Evolutionary conservation across 2,329 filamentous ascomycete species (phyloP).

Genomic region (Phyllosticta citriasiana): DNA sequence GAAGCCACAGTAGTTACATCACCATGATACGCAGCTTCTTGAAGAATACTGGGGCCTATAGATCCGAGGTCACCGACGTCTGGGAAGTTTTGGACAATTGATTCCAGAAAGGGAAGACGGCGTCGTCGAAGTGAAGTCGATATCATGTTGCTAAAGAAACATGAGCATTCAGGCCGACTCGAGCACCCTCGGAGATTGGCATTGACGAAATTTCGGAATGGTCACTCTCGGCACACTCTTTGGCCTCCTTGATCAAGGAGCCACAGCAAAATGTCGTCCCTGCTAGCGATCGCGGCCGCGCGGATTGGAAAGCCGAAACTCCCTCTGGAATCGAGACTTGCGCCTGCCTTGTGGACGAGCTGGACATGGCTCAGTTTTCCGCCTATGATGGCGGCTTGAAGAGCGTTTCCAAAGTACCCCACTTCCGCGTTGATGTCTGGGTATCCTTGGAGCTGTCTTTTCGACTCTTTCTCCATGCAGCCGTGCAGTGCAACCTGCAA

Average conservation of each 20-base stretch:
- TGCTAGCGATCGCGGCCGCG: not conserved
- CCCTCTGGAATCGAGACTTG: not conserved
- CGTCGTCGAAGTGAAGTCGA: too few relatives aligned
- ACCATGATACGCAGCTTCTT: too few relatives aligned
- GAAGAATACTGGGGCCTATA: too few relatives aligned
- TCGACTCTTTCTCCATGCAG: not conserved
- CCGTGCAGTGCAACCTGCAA: not conserved
- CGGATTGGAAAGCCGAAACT: not conserved
- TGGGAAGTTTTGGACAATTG: too few relatives aligned
- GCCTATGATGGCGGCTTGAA: not conserved
- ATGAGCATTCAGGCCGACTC: too few relatives aligned
- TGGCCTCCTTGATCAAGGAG: not conserved
- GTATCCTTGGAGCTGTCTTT: not conserved
- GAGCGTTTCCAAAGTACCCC: slow-evolving; percentile 2
- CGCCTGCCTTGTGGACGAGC: not conserved
- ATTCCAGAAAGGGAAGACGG: too few relatives aligned
- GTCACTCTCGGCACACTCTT: too few relatives aligned
- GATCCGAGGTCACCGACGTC: too few relatives aligned
- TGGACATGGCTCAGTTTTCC: slow-evolving; percentile 6
- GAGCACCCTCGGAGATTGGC: too few relatives aligned
- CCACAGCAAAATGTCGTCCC: not conserved
- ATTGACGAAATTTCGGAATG: too few relatives aligned
- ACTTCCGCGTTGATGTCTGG: not conserved
- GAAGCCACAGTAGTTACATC: too few relatives aligned
- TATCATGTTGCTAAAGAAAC: too few relatives aligned